Base-by-base conservation (phyloP, 306 rosid species). In the Quercus mongolica region DNA sequence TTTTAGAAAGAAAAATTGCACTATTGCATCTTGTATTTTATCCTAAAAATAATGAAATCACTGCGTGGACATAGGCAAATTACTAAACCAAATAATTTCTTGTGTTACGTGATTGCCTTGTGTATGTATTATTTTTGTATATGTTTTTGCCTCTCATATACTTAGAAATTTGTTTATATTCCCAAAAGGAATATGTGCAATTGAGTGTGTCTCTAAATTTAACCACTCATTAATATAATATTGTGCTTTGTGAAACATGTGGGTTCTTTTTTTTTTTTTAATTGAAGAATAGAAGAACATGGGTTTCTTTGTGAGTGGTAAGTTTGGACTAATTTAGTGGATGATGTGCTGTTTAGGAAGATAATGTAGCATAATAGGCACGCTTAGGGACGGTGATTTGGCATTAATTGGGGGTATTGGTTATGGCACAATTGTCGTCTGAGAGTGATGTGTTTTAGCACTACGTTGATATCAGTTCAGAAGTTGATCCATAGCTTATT, bases 311-410 rank as follows among this genome's bases (percentile, higher is more conserved):
- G 64, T 31, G 79, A 79, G 78, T 38, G 46, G 54, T 49, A 1
- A 49, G 54, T 62, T 72, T 69, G 83, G 68, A 81, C 61, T 67
- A 71, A 71, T 77, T 77, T 89, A 82, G 92, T 90, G 94, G 97
- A 82, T 51, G 64, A 3, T 87, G 90, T 81, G 92, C 85, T 87
- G 94, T 85, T 80, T 26, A 83, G 2, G 21, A 88, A 69, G 84
- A 81, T 86, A 86, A 89, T 83, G 31, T 84, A 68, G 73, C 83
- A 54, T 83, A 25, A 49, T 49, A 49, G 54, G 15, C 54, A 49
- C 17, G 54, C 54, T 49, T 49, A 49, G 13, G 54, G 71, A 23
- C 84, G 80, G 59, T 78, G 80, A 79, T 20, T 56, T 28, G 51
- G 74, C 57, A 38, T 38, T 38, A 31, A 19, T 38, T 58, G 9